Conservation (phyloP, 495 filamentous ascomycete species). For the Viridothelium virens region DNA sequence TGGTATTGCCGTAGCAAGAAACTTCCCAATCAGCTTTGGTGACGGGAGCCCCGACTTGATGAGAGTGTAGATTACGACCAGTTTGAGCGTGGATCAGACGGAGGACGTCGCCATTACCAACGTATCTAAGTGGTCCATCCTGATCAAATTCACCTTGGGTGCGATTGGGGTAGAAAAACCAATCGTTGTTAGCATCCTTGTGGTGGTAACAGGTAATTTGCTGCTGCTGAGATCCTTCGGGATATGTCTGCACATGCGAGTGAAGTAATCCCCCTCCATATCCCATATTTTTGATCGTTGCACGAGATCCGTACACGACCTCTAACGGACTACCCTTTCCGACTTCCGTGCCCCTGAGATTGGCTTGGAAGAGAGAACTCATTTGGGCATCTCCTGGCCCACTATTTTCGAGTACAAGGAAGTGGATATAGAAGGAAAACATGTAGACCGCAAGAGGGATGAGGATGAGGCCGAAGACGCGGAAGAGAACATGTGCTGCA, state of each 20-base stretch:
- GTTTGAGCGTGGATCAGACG: constrained; percentile 93
- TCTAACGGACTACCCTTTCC: constrained; percentile 90
- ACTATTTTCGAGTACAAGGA: constrained; percentile 84
- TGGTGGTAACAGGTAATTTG: constrained; percentile 99
- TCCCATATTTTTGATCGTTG: constrained; percentile 97
- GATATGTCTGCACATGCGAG: constrained; percentile 92
- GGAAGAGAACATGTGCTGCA: constrained; percentile 67
- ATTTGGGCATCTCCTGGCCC: constrained; percentile 97
- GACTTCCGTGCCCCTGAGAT: constrained; percentile 85
- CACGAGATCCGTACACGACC: constrained; percentile 77
- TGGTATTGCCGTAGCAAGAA: constrained; percentile 90
- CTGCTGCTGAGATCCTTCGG: constrained; percentile 88
- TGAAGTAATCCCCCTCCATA: constrained; percentile 97
- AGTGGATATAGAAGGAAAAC: constrained; percentile 90
- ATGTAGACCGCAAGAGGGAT: constrained; percentile 84
- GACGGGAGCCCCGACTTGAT: constrained; percentile 77
- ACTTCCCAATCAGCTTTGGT: constrained; percentile 88
- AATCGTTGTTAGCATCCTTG: constrained; percentile 99
- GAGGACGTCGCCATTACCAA: constrained; percentile 69
- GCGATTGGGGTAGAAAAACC: constrained; percentile 96
- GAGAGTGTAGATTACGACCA: constrained; percentile 92
- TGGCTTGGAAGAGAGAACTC: constrained; percentile 98
- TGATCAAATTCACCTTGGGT: constrained; percentile 61
- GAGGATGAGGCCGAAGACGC: constrained; percentile 79
- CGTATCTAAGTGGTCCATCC: constrained; percentile 59